Evolutionary conservation across 1,139 yeast genomes (phyloP).

Genomic region (Komagataea norvegica): DNA sequence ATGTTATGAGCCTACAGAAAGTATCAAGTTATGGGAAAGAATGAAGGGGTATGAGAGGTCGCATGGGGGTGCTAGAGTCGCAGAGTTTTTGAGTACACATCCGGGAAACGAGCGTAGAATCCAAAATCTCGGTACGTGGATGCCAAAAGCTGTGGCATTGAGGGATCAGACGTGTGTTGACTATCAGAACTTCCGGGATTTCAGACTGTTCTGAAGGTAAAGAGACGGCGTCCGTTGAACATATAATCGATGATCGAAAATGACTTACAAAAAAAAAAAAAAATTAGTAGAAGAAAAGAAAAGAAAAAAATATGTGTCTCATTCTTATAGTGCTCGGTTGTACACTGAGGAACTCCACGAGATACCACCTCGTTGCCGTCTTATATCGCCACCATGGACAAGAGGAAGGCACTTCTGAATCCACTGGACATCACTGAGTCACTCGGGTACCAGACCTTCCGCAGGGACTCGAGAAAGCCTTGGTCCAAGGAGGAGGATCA

Average conservation of each 20-base stretch:
- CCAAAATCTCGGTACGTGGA: constrained; percentile 62
- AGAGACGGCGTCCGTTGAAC: not conserved
- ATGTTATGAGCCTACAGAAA: constrained; percentile 73
- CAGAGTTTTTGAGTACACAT: constrained; percentile 80
- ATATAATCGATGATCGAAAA: not conserved
- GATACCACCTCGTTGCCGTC: too few relatives aligned
- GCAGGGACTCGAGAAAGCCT: constrained; percentile 57
- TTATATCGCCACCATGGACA: too few relatives aligned
- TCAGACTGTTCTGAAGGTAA: constrained; percentile 1
- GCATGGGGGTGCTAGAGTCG: constrained; percentile 27
- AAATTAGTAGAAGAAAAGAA: not conserved
- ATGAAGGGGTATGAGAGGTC: constrained; percentile 60
- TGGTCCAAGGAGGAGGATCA: constrained; percentile 69
- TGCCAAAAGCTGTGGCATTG: constrained; percentile 51
- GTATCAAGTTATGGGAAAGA: constrained; percentile 75
- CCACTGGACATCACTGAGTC: constrained; percentile 67
- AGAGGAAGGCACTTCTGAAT: constrained; percentile 41
- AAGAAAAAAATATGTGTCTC: not conserved
- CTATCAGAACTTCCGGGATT: constrained; percentile 3
- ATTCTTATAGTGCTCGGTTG: not conserved
- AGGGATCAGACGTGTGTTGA: constrained; percentile 7
- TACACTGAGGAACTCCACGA: too few relatives aligned
- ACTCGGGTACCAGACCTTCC: constrained; percentile 68
- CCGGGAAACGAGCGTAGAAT: constrained; percentile 80
- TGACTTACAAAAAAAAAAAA: not conserved